Conservation (phyloP, 768 basidiomycete genomes). For the Leccinum incarnatum region DNA sequence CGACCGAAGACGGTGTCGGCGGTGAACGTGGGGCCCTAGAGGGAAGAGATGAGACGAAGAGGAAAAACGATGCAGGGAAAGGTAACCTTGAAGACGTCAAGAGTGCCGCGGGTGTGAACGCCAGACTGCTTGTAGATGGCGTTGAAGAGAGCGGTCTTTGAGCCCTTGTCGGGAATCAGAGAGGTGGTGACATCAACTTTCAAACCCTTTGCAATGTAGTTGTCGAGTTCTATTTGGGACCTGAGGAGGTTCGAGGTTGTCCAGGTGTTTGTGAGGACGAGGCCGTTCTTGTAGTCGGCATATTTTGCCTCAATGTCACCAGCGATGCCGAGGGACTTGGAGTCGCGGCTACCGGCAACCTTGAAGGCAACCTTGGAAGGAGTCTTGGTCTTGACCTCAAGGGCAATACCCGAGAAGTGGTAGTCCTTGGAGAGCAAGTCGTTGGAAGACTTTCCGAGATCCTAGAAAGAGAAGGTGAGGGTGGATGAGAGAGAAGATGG, state of each 20-base stretch:
- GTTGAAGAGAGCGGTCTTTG: slow-evolving; percentile 80
- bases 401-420: slow-evolving; percentile 65
- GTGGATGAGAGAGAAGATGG: neutral
- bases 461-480: slow-evolving; percentile 42
- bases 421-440: slow-evolving; percentile 94
- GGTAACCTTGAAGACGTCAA: slow-evolving; percentile 91
- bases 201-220: slow-evolving; percentile 95
- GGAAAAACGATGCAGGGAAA: slow-evolving; percentile 6
- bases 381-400: slow-evolving; percentile 88
- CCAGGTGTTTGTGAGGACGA: slow-evolving; percentile 95
- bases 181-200: slow-evolving; percentile 88
- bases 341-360: slow-evolving; percentile 80
- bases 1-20: slow-evolving; percentile 94
- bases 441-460: slow-evolving; percentile 95
- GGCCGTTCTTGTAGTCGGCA: slow-evolving; percentile 85
- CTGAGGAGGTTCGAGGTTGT: slow-evolving; percentile 91
- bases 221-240: slow-evolving; percentile 91
- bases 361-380: slow-evolving; percentile 92
- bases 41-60: slow-evolving; percentile 1
- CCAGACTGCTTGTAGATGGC: slow-evolving; percentile 95
- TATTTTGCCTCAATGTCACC: slow-evolving; percentile 98
- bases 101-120: slow-evolving; percentile 83
- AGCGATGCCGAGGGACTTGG: slow-evolving; percentile 66
- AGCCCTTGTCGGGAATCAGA: slow-evolving; percentile 82
- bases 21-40: slow-evolving; percentile 93